Evolutionary conservation across 2,329 filamentous ascomycete genomes (phyloP).

Genomic region (Curvularia verruculosa): DNA sequence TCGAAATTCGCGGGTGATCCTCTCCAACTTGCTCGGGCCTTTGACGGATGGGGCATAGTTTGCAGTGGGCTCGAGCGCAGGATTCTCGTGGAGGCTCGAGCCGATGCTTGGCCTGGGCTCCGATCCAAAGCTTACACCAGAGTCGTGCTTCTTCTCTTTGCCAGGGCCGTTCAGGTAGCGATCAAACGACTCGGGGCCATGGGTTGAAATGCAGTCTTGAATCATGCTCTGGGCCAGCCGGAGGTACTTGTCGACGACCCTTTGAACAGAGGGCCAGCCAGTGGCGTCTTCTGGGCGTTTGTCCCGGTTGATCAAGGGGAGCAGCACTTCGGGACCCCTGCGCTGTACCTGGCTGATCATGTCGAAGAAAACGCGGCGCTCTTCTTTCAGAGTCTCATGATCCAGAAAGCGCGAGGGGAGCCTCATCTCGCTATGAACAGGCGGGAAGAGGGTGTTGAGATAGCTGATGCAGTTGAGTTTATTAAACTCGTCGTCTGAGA

Average conservation of each 20-base stretch:
- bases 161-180: conserved; percentile 39
- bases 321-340: conserved; percentile 60
- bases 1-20: conserved; percentile 64
- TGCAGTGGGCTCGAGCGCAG: conserved; percentile 26
- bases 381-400: conserved; percentile 57
- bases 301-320: conserved; percentile 60
- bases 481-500: conserved; percentile 66
- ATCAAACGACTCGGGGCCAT: conserved; percentile 44
- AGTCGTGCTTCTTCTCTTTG: conserved; percentile 65
- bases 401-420: conserved; percentile 60
- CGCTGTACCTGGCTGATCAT: conserved; percentile 66
- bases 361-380: conserved; percentile 67
- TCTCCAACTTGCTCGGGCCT: conserved; percentile 61
- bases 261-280: conserved; percentile 60
- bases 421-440: conserved; percentile 49
- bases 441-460: conserved; percentile 71
- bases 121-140: conserved; percentile 65
- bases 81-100: conserved; percentile 33
- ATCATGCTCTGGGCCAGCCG: conserved; percentile 65
- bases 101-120: conserved; percentile 42
- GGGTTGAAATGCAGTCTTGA: conserved; percentile 62
- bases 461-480: conserved; percentile 70
- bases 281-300: conserved; percentile 59
- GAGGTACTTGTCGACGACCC: conserved; percentile 64
- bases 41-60: conserved; percentile 32